Base-by-base conservation (phyloP, 2,329 filamentous ascomycete species). In the Pezicula carpinea region DNA sequence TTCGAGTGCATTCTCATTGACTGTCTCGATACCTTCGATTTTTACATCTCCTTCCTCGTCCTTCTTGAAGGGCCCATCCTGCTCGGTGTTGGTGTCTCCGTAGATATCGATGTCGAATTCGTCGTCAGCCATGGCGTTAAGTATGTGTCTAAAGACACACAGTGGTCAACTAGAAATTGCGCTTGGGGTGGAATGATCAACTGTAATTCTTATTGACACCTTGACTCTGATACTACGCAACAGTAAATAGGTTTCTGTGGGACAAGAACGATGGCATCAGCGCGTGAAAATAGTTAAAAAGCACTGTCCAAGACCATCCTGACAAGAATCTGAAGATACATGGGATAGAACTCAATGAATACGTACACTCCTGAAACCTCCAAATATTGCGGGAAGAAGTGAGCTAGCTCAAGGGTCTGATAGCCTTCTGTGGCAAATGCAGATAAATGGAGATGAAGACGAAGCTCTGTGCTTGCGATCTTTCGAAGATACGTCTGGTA, bases 71-170 rank as follows among this genome's bases (percentile, higher is more conserved):
- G 58, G 55, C 15, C 54, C 60, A 52, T 70, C 66, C 49, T 73
- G 67, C 19, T 77, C 72, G 47, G 69, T 67, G 50, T 68, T 70
- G 49, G 72, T 70, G 58, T 85, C 82, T 58, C 80, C 82, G 61
- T 86, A 87, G 59, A 86, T 82, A 57, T 87, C 83, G 68, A 87
- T 85, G 58, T 86, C 83, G 65, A 83, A 85, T 59, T 85, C 81
- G 60, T 85, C 81, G 59, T 86, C 82, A 57, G 82, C 79, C 82
- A 85, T 86, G 45, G 48, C 52, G 55, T 18, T 22, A 32, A 41
- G 26, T 36, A 39, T 35, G 33, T 40, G 22, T 45, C 17, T 35
- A 48, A 41, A 39, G 43, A 52, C 50, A 43, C 50, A 51, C 42
- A 46, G 19, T 41, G 40, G 47, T 47, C 41, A 53, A 47, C 38